phyloP scores from a whole-genome alignment of 2,329 filamentous ascomycete species.

The Talaromyces verruculosus region DNA sequence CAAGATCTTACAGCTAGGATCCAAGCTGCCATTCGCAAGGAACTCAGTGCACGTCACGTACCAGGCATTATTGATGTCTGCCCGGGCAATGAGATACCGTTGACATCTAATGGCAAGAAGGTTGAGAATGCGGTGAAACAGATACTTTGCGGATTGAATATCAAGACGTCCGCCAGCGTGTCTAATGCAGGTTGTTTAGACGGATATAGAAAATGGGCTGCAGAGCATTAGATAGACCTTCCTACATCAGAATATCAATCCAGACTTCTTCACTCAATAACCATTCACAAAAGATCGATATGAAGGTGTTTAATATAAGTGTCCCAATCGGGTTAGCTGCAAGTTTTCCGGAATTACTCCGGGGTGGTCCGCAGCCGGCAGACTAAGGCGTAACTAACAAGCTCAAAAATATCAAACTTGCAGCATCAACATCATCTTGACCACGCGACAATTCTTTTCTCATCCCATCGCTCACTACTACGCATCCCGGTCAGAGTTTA shows the following conservation, averaged over 20 bases:
- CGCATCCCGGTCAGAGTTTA: neutral
- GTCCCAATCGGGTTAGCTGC: constrained; percentile 11
- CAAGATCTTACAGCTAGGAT: constrained; percentile 63
- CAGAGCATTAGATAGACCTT: constrained; percentile 41
- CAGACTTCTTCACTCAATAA: neutral
- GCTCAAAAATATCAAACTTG: constrained; percentile 9
- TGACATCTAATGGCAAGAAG: constrained; percentile 96
- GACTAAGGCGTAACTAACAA: constrained; percentile 9
- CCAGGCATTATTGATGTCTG: constrained; percentile 79
- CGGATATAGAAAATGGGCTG: constrained; percentile 82
- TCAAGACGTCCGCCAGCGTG: constrained; percentile 91
- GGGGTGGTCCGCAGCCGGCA: constrained; percentile 6
- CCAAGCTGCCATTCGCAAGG: constrained; percentile 66
- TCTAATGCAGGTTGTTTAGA: constrained; percentile 84
- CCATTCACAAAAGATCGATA: neutral
- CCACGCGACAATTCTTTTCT: neutral
- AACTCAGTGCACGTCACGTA: constrained; percentile 86
- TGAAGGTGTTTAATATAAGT: neutral
- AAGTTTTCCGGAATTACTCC: neutral
- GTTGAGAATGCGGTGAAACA: constrained; percentile 96
- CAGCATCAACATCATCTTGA: neutral
- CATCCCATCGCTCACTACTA: neutral
- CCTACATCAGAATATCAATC: neutral
- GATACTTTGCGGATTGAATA: constrained; percentile 80
- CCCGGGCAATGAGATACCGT: constrained; percentile 69